Evolutionary conservation across 768 basidiomycete species (phyloP), one percentile per base, ranked within the genome.

Genomic region (Lactifluus piperatus): DNA sequence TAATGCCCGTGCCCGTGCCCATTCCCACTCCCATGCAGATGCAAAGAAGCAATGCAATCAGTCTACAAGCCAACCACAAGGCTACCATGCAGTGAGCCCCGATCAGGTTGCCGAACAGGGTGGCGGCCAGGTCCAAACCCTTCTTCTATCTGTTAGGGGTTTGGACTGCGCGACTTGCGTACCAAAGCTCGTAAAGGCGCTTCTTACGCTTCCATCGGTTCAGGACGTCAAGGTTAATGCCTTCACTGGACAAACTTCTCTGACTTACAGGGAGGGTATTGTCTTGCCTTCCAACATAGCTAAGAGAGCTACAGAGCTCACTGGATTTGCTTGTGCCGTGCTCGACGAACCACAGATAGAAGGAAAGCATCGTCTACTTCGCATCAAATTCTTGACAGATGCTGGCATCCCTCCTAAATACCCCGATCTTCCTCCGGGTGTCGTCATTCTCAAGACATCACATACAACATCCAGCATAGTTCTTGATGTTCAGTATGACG

Each of bases 401-500:
- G 11, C 37, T n/a, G 27, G 34, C 49, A 7, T 20, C 20, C 32
- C 45, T 22, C 18, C 7, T 16, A 24, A 55, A 20, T n/a, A 43
- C 34, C 44, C 22, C 3, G n/a, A 32, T 10, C 57, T 63, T 27
- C 64, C 62, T 27, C n/a, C 41, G 1, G 54, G 57, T 27, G 53
- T 58, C 5, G 20, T 18, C 16, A 51, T 63, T 3, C 41, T 57
- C 51, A 36, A 37, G 29, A 41, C 44, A 13, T 43, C 46, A 37
- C 44, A 3, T 29, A 22, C 48, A 39, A 13, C 49, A 22, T 36
- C 45, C 5, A 18, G 26, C 50, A 20, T 37, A 9, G 10, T 64
- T 16, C 29, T 63, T 20, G 41, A 56, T n/a, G 56, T 63, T 14
- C 53, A 64, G 24, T 70, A 71, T 54, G 65, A 71, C 37, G 65